These are phyloP conservation scores for Mucor ambiguus DNA, from an alignment of 371 early-diverging fungal species.

Conservation along the genomic window DNA sequence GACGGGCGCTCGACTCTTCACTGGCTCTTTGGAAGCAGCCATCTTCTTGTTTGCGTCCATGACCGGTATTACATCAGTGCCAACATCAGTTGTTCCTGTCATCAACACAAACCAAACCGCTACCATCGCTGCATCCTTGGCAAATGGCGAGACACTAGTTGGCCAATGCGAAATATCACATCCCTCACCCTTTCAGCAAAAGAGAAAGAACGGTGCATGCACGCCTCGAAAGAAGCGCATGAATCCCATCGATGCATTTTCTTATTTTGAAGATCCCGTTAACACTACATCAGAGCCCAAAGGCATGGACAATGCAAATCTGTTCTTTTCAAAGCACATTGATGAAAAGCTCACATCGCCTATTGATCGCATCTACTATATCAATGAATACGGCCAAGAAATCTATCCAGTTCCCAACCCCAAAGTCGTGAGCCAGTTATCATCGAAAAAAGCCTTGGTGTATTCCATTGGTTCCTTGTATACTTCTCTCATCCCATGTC, in stretches of 20 bases:
- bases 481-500: conserved; percentile 72
- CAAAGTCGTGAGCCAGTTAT: conserved; percentile 57
- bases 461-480: conserved; percentile 78
- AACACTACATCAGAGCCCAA: neutral
- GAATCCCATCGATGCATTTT: conserved; percentile 52
- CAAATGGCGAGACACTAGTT: conserved; percentile 56
- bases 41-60: conserved; percentile 70
- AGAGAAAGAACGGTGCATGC: conserved; percentile 8
- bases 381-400: conserved; percentile 70
- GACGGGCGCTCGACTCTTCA: conserved; percentile 71
- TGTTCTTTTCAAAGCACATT: conserved; percentile 57
- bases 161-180: conserved; percentile 79
- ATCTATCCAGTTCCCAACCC: conserved; percentile 71
- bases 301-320: conserved; percentile 37
- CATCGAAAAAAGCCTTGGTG: conserved; percentile 56
- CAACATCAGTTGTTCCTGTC: conserved; percentile 70
- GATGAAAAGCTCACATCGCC: conserved; percentile 50
- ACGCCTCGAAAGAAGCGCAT: conserved; percentile 18
- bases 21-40: conserved; percentile 71
- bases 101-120: conserved; percentile 65
- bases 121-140: conserved; percentile 64
- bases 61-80: conserved; percentile 55
- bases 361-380: conserved; percentile 69
- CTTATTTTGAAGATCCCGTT: conserved; percentile 26
- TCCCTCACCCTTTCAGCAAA: conserved; percentile 37